Evolutionary conservation across 2,329 filamentous ascomycete species (phyloP).

Genomic region (Alternaria arbusti): DNA sequence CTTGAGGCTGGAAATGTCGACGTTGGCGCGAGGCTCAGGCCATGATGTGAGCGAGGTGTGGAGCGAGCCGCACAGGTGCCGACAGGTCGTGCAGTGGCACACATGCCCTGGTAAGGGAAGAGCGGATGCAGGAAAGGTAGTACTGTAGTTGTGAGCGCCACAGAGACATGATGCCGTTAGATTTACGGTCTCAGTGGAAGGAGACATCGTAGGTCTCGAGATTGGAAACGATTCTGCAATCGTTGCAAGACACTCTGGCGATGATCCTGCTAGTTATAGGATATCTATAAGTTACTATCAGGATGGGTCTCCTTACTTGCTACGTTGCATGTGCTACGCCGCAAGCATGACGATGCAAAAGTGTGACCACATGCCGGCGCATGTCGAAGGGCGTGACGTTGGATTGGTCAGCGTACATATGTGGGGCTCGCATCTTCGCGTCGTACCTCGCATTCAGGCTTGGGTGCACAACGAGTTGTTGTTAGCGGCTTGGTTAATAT

Average conservation of each 20-base stretch:
- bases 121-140: slow-evolving; percentile 37
- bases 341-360: background rate
- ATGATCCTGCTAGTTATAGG: background rate
- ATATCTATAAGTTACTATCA: background rate
- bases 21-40: slow-evolving; percentile 44
- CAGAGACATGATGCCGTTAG: slow-evolving; percentile 57
- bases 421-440: slow-evolving; percentile 16
- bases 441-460: slow-evolving; percentile 4
- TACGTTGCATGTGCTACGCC: background rate
- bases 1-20: slow-evolving; percentile 40
- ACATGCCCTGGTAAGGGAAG: slow-evolving; percentile 53
- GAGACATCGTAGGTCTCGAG: background rate
- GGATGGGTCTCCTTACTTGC: background rate
- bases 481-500: background rate
- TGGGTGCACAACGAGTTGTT: background rate
- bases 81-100: slow-evolving; percentile 61
- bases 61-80: slow-evolving; percentile 54
- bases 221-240: background rate
- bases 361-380: background rate
- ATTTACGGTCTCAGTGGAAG: slow-evolving; percentile 19
- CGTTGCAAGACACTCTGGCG: background rate
- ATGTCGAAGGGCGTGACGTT: background rate
- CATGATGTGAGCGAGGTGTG: slow-evolving; percentile 49
- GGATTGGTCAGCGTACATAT: slow-evolving; percentile 21
- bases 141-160: slow-evolving; percentile 51